phyloP scores from a whole-genome alignment of 1,139 yeast genomes.

The Suhomyces taliae region DNA sequence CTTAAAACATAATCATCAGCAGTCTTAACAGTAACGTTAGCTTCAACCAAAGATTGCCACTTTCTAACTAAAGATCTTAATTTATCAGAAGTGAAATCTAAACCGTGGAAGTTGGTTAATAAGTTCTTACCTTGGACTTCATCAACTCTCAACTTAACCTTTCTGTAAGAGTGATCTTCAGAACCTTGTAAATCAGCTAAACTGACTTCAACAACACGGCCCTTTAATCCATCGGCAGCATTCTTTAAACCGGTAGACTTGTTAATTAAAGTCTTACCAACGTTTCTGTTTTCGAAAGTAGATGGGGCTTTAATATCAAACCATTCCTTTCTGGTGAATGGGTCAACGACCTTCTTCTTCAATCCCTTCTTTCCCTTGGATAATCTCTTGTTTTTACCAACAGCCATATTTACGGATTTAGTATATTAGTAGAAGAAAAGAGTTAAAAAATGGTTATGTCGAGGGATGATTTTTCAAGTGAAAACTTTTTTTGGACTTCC shows the following conservation, averaged over 20 bases:
- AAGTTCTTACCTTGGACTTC: conserved; percentile 56
- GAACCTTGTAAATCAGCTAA: conserved; percentile 55
- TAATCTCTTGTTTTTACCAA: conserved; percentile 55
- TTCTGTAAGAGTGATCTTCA: conserved; percentile 54
- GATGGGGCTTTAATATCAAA: conserved; percentile 55
- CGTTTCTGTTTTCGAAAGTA: conserved; percentile 52
- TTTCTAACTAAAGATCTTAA: conserved; percentile 54
- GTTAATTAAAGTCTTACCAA: conserved; percentile 53
- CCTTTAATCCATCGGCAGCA: conserved; percentile 54
- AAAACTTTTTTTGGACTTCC: conserved; percentile 11
- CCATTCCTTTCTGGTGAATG: conserved; percentile 56
- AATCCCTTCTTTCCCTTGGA: conserved; percentile 55
- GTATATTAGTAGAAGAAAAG: neutral
- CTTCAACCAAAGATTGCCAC: conserved; percentile 56
- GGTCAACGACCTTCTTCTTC: conserved; percentile 53
- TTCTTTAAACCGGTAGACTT: conserved; percentile 53
- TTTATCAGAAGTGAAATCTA: conserved; percentile 52
- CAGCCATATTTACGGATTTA: conserved; percentile 39
- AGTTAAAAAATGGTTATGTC: neutral
- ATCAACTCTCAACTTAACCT: conserved; percentile 53
- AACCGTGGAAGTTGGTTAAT: conserved; percentile 55
- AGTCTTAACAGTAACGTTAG: conserved; percentile 53
- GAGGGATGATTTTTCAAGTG: conserved; percentile 1
- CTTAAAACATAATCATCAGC: conserved; percentile 52
- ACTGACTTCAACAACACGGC: conserved; percentile 51